Evolutionary conservation across 2,329 filamentous ascomycete species (phyloP), one percentile per base, ranked within the genome.

Genomic region (Ophiostoma sp.): DNA sequence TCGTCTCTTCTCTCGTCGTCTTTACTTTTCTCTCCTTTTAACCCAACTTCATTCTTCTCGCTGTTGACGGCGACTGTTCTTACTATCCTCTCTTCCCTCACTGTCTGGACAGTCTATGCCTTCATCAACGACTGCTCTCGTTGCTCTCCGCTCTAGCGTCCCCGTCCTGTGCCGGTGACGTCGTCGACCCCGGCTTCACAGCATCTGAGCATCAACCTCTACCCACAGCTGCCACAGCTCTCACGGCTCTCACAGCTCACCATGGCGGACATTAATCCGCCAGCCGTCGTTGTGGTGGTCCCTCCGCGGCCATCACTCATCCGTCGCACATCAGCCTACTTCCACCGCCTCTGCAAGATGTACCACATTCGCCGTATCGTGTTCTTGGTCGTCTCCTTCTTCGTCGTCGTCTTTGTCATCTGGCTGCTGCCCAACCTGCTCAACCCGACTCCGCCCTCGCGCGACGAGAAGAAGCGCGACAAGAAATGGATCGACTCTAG

Each of bases 401-500:
- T 73, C 66, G 70, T 66, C 1, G 74, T 86, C 72, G 77, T 83
- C 69, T 80, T 87, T 72, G 70, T 81, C 65, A 77, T 83, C 64
- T 83, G 81, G 75, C 76, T 81, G 42, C 74, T 89, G 6, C 83
- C 86, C 62, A 80, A 81, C 67, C 76, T 82, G 60, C 81, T 90
- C 70, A 85, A 89, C 69, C 89, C 89, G 2, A 84, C 84, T n/a
- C 82, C 81, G n/a, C 86, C 85, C 69, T 81, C 83, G 69, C 82
- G 82, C 47, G 85, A 86, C 66, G 87, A 89, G 77, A 82, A 84
- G 65, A 79, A 81, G 66, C 86, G 88, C 72, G 88, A 92, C 75
- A 79, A 80, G 69, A 79, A 78, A 72, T 94, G 90, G 90, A 85
- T 93, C 64, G 81, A 85, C 63, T 89, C 85, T 18, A 91, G 89